Evolutionary conservation across 2,329 filamentous ascomycete genomes (phyloP), one percentile per base, ranked within the genome.

Genomic region (Pseudogymnoascus destructans): DNA sequence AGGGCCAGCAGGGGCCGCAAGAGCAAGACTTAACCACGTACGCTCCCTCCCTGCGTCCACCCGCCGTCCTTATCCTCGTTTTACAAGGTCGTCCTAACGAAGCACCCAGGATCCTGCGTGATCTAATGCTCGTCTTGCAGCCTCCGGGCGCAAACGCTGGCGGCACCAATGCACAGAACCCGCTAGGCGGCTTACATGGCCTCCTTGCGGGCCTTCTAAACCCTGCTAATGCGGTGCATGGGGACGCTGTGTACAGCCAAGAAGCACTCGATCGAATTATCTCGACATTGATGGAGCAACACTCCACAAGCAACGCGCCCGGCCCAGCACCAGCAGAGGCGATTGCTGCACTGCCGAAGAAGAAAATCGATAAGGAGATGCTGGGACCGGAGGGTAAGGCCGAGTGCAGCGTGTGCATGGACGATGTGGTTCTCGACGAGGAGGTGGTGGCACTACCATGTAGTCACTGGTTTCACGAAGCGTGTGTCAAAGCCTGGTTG

Each of bases 331-430:
- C 89, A 0, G 79, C 84, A 61, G 78, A 79, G 49, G 87, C 88
- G 0, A 91, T 98, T 58, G 77, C 79, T 23, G 78, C 80, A 3
- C 74, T 98, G 4, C 81, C 88, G 7, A 86, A 85, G 64, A 86
- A 84, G 64, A 80, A 80, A 42, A 75, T 93, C 1, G 81, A 88
- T 56, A 74, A 79, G 59, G 78, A 84, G 40, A 85, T 95, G 79
- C 75, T 95, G 5, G 78, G 76, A 1, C 69, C 74, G 0, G 80
- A 82, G 58, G 79, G 79, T 5, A 87, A 86, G 59, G 85, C 83
- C 40, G 91, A 96, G 67, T 98, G 93, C 70, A 91, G 88, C 33
- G 95, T 98, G 60, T 98, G 93, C 72, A 95, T 97, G 75, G 90
- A 96, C 58, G 81, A 87, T 25, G 85, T 95, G 61, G 77, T 81